Percentiles rank a stretch among this genome's conserved stretches.
phyloP scores from a whole-genome alignment of 805 yeast genomes.

The Starmera amethionina region DNA sequence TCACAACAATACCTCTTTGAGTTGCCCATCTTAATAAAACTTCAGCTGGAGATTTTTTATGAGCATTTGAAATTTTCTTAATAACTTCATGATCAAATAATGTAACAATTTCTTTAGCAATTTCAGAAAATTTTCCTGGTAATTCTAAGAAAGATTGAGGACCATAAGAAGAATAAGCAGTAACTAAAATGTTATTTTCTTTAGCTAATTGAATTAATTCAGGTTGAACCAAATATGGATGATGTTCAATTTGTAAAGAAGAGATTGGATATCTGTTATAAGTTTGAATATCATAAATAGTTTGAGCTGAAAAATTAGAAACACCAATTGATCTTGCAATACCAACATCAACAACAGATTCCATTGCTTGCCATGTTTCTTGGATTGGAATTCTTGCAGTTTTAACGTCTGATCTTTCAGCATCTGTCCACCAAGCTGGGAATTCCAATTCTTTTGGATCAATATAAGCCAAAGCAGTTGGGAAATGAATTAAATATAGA shows the following conservation, averaged over 20 bases:
- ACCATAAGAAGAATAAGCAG: conserved; percentile 41
- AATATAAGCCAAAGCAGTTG: conserved; percentile 63
- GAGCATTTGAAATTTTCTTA: conserved; percentile 36
- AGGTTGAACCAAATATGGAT: conserved; percentile 43
- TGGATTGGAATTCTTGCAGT: conserved; percentile 29
- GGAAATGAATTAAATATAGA: conserved; percentile 79
- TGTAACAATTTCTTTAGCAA: conserved; percentile 34
- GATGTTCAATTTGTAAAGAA: conserved; percentile 45
- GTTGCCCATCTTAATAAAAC: conserved; percentile 62
- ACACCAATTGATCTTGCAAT: conserved; percentile 41
- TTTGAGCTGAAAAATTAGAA: conserved; percentile 39
- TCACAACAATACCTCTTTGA: conserved; percentile 39
- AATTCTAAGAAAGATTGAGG: conserved; percentile 40
- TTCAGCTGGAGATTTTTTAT: conserved; percentile 46
- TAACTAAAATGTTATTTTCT: conserved; percentile 28
- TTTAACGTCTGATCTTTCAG: conserved; percentile 31
- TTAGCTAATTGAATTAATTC: conserved; percentile 30
- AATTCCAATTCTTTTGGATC: conserved; percentile 69
- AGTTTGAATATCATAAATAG: conserved; percentile 36
- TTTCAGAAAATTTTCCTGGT: conserved; percentile 27
- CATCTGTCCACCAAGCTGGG: conserved; percentile 58
- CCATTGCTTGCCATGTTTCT: conserved; percentile 45
- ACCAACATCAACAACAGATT: conserved; percentile 32
- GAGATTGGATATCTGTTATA: conserved; percentile 31
- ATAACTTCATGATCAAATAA: conserved; percentile 41